Evolutionary conservation across 2,329 filamentous ascomycete genomes (phyloP).

Genomic region (Colletotrichum sp.): DNA sequence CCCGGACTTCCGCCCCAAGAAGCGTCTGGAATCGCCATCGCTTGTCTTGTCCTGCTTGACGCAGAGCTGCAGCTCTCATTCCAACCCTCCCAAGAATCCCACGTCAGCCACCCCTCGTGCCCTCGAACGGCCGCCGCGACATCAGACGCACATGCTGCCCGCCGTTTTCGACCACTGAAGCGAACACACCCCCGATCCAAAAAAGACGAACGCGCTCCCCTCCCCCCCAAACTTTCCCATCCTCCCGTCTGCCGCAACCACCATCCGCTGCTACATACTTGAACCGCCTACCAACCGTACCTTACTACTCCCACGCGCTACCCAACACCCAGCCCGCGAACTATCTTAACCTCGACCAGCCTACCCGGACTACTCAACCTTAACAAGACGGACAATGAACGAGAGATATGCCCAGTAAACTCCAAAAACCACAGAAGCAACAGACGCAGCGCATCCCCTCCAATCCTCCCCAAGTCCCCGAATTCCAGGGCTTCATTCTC

Average conservation of each 20-base stretch:
- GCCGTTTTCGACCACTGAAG: slow-evolving; percentile 7
- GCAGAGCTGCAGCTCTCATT: not conserved
- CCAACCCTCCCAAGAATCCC: not conserved
- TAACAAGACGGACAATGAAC: slow-evolving; percentile 2
- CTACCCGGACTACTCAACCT: not conserved
- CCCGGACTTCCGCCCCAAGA: not conserved
- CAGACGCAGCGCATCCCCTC: slow-evolving; percentile 28
- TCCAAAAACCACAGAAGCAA: slow-evolving; percentile 30
- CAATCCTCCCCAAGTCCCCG: slow-evolving; percentile 11
- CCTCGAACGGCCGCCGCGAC: not conserved
- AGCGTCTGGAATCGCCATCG: not conserved
- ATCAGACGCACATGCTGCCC: slow-evolving; percentile 3
- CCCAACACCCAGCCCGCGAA: not conserved
- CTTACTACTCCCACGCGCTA: not conserved
- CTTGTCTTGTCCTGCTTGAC: not conserved
- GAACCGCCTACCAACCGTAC: not conserved
- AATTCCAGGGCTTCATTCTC: slow-evolving; percentile 33
- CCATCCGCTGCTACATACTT: not conserved
- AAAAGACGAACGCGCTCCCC: slow-evolving; percentile 5
- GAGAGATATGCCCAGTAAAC: slow-evolving; percentile 35
- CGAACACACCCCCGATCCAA: not conserved
- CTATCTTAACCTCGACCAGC: not conserved
- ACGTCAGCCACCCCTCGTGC: slow-evolving; percentile 2
- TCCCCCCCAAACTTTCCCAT: not conserved
- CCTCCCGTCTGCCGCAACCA: not conserved